Conservation (phyloP, 805 yeast species). For the Saturnispora gosingensis region DNA sequence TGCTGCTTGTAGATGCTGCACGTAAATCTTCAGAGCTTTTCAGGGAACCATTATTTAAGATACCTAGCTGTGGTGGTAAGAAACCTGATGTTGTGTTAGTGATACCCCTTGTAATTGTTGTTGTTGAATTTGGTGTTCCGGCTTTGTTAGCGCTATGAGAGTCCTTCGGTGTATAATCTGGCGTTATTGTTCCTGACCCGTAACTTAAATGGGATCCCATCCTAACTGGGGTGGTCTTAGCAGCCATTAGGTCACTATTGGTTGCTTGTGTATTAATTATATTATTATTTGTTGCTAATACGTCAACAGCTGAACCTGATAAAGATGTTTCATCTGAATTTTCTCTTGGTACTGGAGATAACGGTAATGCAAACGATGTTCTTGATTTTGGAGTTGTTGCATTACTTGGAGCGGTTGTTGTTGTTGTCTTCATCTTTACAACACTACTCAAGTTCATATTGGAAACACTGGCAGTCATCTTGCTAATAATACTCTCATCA, state of each 20-base stretch:
- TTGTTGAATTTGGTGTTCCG: background rate
- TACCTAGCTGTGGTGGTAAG: constrained; percentile 1
- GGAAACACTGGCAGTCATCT: constrained; percentile 31
- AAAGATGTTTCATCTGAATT: background rate
- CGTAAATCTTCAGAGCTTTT: constrained; percentile 4
- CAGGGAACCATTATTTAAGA: background rate
- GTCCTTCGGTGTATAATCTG: background rate
- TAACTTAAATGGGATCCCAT: constrained; percentile 1
- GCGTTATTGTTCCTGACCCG: background rate
- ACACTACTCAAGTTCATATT: constrained; percentile 26
- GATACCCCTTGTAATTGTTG: constrained; percentile 1
- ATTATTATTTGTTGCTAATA: constrained; percentile 7
- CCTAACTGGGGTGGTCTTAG: background rate
- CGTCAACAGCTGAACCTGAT: constrained; percentile 2
- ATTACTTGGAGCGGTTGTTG: constrained; percentile 13
- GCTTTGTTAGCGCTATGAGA: background rate
- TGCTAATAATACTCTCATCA: constrained; percentile 28
- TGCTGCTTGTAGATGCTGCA: background rate
- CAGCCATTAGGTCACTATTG: background rate
- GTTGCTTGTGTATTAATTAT: background rate
- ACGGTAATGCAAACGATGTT: background rate
- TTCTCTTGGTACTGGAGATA: background rate
- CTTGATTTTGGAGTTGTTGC: constrained; percentile 2
- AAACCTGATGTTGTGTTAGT: background rate
- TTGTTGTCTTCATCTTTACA: constrained; percentile 14